These are phyloP conservation scores for Calocybe cyanea DNA, from an alignment of 768 basidiomycete species.

Conservation along the genomic window DNA sequence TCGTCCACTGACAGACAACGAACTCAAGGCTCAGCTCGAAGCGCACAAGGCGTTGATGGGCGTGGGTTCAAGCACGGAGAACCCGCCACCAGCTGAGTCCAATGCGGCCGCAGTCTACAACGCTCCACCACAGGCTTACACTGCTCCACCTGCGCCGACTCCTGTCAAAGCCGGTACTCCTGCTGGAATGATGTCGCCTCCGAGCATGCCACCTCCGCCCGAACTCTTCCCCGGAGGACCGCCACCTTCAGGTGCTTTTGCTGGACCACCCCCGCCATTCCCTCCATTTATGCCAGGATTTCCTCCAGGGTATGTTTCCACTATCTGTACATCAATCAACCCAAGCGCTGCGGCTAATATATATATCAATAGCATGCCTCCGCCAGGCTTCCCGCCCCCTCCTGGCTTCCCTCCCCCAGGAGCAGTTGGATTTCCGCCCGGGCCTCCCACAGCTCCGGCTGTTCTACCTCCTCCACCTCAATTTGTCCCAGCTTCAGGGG, in stretches of 20 bases:
- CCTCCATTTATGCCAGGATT: conserved; percentile 53
- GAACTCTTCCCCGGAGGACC: conserved; percentile 40
- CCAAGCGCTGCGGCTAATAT: no score
- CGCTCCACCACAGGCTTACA: conserved; percentile 72
- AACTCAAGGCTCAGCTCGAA: conserved; percentile 79
- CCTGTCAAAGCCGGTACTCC: conserved; percentile 25
- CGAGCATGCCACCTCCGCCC: conserved; percentile 30
- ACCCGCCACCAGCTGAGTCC: conserved; percentile 30
- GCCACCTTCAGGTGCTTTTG: conserved; percentile 37
- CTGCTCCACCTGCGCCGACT: conserved; percentile 40
- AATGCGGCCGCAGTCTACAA: conserved; percentile 63
- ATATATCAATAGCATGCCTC: no score
- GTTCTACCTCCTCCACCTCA: conserved; percentile 32
- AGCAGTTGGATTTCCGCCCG: conserved; percentile 21
- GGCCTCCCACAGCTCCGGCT: conserved; percentile 9
- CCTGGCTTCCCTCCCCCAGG: conserved; percentile 42
- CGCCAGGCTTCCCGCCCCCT: conserved; percentile 51
- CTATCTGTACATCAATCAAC: not conserved
- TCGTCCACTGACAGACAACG: conserved; percentile 72
- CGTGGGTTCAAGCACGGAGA: conserved; percentile 32
- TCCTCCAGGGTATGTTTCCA: conserved; percentile 48
- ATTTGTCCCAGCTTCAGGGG: conserved; percentile 21
- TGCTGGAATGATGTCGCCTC: conserved; percentile 26
- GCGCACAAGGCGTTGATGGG: conserved; percentile 95
- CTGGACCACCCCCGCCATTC: conserved; percentile 46